Percentiles rank a stretch among this genome's conserved stretches.
Conservation (phyloP, 768 basidiomycete species). For the Pholiota microspora region DNA sequence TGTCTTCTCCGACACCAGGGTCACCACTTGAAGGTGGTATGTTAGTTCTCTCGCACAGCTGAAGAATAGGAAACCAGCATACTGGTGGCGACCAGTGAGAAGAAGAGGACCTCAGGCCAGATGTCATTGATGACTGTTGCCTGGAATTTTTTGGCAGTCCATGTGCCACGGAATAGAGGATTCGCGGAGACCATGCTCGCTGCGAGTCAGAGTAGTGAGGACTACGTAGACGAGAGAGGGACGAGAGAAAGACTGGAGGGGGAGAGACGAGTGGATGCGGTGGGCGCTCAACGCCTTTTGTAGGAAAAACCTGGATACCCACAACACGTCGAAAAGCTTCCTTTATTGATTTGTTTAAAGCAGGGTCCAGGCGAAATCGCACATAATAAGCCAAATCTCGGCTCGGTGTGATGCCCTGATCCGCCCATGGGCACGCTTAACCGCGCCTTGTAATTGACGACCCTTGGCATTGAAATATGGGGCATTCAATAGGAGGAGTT, state of each 20-base stretch:
- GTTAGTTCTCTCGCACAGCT: not conserved
- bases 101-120: conserved; percentile 65
- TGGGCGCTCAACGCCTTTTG: not conserved
- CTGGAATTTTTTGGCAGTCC: conserved; percentile 49
- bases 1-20: conserved; percentile 50
- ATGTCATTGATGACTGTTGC: conserved; percentile 64
- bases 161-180: conserved; percentile 45
- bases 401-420: not conserved
- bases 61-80: conserved; percentile 11
- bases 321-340: not conserved
- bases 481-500: not conserved
- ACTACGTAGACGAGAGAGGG: not conserved
- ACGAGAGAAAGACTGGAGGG: too few relatives aligned
- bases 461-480: not conserved
- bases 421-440: not conserved
- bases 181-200: conserved; percentile 40
- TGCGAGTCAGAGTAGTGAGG: not conserved
- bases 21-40: conserved; percentile 46
- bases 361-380: not conserved
- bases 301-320: not conserved
- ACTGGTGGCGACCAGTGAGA: conserved; percentile 59
- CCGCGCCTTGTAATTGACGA: not conserved
- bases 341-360: not conserved
- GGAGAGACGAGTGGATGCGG: too few relatives aligned
- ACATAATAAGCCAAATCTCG: not conserved